Evolutionary conservation across 2,329 filamentous ascomycete genomes (phyloP), one percentile per base, ranked within the genome.

Genomic region (Aureobasidium sp.): DNA sequence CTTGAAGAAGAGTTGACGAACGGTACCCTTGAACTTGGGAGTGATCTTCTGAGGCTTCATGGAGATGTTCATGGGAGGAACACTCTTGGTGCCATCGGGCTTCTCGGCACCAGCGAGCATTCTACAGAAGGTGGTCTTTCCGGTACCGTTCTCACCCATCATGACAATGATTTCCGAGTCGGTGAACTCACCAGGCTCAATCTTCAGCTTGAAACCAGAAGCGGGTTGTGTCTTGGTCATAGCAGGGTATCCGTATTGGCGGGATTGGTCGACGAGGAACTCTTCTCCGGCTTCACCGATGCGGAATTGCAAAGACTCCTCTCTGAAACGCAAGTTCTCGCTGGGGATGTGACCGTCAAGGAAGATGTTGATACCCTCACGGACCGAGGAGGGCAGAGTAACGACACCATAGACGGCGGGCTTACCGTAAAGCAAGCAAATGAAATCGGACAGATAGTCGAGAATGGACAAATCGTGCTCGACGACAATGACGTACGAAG

Each of bases 41-140:
- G 92, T 99, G 72, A 99, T 99, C 72, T 95, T 99, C 81, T 99
- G 94, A 24, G 95, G 95, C 84, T 99, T 99, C 92, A 97, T 95
- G 81, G 88, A 92, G 75, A 99, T 96, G 80, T 89, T 92, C 92
- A 99, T 96, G 69, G 90, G 86, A 17, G 94, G 94, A 17, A 99
- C 84, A 70, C 85, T 85, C 70, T 84, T 81, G 67, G 82, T 86
- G 69, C 84, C 86, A 70, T 99, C 95, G 9, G 95, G 94, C 79
- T 97, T 93, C 69, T 96, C 83, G 43, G 89, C 90, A 73, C 95
- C 95, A 63, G 94, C 94, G 68, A 99, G 83, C 79, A 99, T 88
- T 74, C 88, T 91, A 82, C 93, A 97, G 83, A 99, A 99, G 5
- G 94, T 99, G 1, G 94, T 99, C 83, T 99, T 97, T 75, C 95